These are phyloP conservation scores for Protoeuglena noctilucae DNA, from an alignment of 139 green algal genomes.

Conservation along the genomic window DNA sequence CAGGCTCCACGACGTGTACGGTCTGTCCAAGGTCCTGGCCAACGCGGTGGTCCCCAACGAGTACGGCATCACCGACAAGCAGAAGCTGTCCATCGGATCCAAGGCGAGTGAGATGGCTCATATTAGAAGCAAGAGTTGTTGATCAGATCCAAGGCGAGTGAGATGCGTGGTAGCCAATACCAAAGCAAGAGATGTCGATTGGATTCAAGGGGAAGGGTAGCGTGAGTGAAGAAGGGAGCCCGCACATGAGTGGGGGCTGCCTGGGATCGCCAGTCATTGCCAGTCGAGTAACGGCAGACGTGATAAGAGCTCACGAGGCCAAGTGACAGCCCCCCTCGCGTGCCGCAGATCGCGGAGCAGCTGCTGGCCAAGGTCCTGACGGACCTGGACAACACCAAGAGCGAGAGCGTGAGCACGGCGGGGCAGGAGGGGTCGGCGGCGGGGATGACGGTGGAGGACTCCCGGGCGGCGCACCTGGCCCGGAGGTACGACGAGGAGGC, in stretches of 20 bases:
- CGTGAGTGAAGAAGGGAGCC: too few relatives aligned
- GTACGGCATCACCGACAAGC: slow-evolving; percentile 48
- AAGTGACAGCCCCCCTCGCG: too few relatives aligned
- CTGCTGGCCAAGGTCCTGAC: slow-evolving; percentile 83
- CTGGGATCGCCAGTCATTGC: slow-evolving; percentile 13
- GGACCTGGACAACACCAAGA: slow-evolving; percentile 73
- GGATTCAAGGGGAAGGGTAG: too few relatives aligned
- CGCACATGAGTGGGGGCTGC: background rate
- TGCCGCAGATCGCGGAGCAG: slow-evolving; percentile 22
- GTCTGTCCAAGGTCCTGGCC: slow-evolving; percentile 48
- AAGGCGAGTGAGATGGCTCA: slow-evolving; percentile 39
- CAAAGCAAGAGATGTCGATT: too few relatives aligned
- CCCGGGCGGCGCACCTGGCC: too few relatives aligned
- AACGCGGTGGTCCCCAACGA: slow-evolving; percentile 72
- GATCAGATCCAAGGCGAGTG: too few relatives aligned
- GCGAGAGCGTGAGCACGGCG: slow-evolving; percentile 44
- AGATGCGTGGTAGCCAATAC: too few relatives aligned
- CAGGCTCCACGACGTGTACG: slow-evolving; percentile 37
- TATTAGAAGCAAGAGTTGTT: too few relatives aligned
- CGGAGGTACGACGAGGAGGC: background rate
- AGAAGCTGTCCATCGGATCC: slow-evolving; percentile 60
- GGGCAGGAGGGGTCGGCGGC: slow-evolving; percentile 10
- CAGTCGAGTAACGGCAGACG: background rate
- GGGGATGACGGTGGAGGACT: background rate
- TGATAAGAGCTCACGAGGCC: background rate